phyloP scores from a whole-genome alignment of 1,284 basidiomycete genomes.

The Abortiporus biennis region DNA sequence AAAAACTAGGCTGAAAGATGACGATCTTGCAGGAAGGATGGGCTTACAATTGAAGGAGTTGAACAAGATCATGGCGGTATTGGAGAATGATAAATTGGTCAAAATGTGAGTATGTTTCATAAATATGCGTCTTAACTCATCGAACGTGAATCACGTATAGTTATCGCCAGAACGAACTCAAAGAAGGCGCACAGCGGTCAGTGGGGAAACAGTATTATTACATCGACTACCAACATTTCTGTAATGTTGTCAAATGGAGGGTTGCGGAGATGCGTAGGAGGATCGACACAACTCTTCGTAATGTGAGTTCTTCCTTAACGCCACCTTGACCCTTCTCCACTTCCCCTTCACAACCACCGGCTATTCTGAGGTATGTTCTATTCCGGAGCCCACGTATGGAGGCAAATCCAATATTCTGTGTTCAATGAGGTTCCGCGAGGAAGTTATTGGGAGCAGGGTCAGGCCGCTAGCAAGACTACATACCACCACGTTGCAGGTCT shows the following conservation, averaged over 20 bases:
- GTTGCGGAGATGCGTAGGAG: constrained; percentile 90
- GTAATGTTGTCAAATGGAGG: constrained; percentile 97
- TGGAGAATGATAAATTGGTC: constrained; percentile 82
- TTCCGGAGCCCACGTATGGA: no score
- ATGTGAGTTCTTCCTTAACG: constrained; percentile 53
- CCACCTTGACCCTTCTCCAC: no score
- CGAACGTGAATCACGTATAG: constrained; percentile 32
- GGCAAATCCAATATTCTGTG: no score
- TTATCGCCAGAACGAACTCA: constrained; percentile 81
- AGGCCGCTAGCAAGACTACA: no score
- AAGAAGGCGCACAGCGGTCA: constrained; percentile 76
- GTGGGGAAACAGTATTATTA: constrained; percentile 90
- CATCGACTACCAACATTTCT: constrained; percentile 92
- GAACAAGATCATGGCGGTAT: constrained; percentile 84
- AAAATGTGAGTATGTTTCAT: constrained; percentile 55
- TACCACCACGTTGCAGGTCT: no score
- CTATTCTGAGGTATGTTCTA: no score
- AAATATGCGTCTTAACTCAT: not conserved
- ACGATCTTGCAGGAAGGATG: constrained; percentile 84
- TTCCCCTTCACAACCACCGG: no score
- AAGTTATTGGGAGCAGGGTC: no score
- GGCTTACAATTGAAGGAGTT: constrained; percentile 91
- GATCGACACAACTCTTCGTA: constrained; percentile 84
- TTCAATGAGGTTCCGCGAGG: no score
- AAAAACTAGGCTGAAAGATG: constrained; percentile 68